A percentile compares a stretch with the other conserved stretches of the same genome.
Evolutionary conservation across 2,329 filamentous ascomycete genomes (phyloP).

Genomic region (Sporothrix luriei): DNA sequence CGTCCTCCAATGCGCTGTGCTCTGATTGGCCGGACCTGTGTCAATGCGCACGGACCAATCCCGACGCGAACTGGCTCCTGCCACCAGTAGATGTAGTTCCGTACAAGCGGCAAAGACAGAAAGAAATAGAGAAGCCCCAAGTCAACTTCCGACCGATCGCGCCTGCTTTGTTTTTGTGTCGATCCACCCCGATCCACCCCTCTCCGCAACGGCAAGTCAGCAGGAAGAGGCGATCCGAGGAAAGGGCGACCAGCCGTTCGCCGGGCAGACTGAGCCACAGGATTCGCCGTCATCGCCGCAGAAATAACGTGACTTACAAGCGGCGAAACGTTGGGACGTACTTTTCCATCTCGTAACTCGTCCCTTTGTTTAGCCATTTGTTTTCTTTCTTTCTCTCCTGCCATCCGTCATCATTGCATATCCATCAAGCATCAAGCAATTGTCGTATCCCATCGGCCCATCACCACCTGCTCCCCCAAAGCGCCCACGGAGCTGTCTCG

Average conservation of each 20-base stretch:
- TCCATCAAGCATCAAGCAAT: neutral
- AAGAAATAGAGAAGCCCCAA: neutral
- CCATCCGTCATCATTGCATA: neutral
- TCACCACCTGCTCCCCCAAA: slow-evolving; percentile 4
- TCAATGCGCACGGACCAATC: slow-evolving; percentile 13
- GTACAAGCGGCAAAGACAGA: neutral
- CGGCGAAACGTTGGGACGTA: neutral
- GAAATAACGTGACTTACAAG: slow-evolving; percentile 27
- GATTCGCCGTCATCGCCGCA: slow-evolving; percentile 20
- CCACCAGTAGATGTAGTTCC: neutral
- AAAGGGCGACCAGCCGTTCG: slow-evolving; percentile 16
- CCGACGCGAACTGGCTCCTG: neutral
- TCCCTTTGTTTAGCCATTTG: neutral
- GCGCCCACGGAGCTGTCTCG: slow-evolving; percentile 2
- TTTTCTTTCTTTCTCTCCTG: neutral
- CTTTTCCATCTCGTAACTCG: neutral
- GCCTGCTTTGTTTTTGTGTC: slow-evolving; percentile 1
- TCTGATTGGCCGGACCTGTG: slow-evolving; percentile 21
- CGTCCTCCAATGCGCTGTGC: neutral
- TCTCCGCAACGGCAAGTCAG: slow-evolving; percentile 18
- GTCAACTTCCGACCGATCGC: slow-evolving; percentile 7
- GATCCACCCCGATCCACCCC: slow-evolving; percentile 16
- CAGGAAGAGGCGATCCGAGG: neutral
- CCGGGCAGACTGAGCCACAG: neutral
- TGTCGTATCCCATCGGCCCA: neutral